Conservation (phyloP, 108 stramenopile genomes). For the Nannochloropsis oceanica region DNA sequence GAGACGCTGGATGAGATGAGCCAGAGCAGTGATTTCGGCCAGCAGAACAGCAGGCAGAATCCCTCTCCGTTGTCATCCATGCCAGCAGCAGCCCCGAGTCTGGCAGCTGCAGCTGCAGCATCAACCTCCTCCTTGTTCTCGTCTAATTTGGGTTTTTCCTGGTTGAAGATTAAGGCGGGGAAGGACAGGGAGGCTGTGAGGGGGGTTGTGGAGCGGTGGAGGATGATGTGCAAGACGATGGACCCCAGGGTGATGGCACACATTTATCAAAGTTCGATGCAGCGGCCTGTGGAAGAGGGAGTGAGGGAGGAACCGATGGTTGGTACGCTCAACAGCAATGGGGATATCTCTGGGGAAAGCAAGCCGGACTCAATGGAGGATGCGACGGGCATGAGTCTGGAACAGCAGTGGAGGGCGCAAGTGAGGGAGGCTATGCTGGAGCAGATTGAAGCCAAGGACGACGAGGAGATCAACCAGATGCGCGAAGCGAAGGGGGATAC, state of each 20-base stretch:
- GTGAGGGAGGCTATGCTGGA: background rate
- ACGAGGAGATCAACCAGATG: background rate
- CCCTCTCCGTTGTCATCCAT: background rate
- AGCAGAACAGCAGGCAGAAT: background rate
- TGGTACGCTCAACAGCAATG: background rate
- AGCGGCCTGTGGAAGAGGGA: background rate
- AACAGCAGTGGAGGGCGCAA: background rate
- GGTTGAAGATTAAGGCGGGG: background rate
- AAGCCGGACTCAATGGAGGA: background rate
- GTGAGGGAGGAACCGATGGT: background rate
- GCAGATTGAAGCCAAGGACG: background rate
- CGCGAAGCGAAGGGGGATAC: background rate
- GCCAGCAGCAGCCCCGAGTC: background rate
- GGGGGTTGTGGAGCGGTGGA: background rate
- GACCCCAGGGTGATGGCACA: background rate
- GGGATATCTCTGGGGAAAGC: background rate
- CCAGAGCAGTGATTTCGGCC: background rate
- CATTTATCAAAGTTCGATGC: background rate
- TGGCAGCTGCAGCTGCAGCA: background rate
- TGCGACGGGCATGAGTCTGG: background rate
- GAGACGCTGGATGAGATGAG: background rate
- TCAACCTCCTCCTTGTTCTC: background rate
- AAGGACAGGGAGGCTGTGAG: background rate
- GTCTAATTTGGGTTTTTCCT: background rate
- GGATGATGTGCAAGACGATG: background rate